Base-by-base conservation (phyloP, 768 basidiomycete genomes). In the Ramaria rubella region DNA sequence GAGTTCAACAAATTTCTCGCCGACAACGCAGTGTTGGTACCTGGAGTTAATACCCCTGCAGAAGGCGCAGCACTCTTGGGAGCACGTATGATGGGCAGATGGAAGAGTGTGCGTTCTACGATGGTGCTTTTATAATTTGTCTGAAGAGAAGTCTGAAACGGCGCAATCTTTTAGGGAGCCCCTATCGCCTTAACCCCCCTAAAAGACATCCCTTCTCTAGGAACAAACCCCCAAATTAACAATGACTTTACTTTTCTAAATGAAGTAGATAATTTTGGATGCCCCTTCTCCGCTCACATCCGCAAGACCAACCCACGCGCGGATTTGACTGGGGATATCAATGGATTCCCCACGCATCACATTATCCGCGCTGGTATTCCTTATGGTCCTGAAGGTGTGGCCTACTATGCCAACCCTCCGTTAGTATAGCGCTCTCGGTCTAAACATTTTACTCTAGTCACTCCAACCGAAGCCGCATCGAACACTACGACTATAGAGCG, bases 311-410 rank as follows among this genome's bases (percentile, higher is more conserved):
- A 68, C 58, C 78, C 77, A 26, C 74, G 79, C 17, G 49, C 33
- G 21, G 33, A 61, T 57, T 44, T 43, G 21, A 31, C 44, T 23
- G n/a, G 27, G 8, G 29, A 51, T 40, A 15, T 44, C 24, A 60
- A 46, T 24, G n/a, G n/a, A n/a, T n/a, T n/a, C n/a, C 1, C 34
- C 23, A 24, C 24, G 7, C 56, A 62, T 19, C 73, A 76, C 42
- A 80, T 80, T 61, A 70, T 75, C 61, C 75, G 79, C 33, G 70
- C 77, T 26, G 76, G 79, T 24, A 69, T 80, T 42, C 77, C 76
- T 45, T 82, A 77, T 61, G 80, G 80, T 1, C 77, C 79, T 24
- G 79, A 80, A 63, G 52, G 50, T 52, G 30, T 26, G 50, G 27
- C n/a, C n/a, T n/a, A n/a, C n/a, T 19, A 46, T n/a, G n/a, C n/a